phyloP scores from a whole-genome alignment of 371 early-diverging fungal genomes.

The Mortierella sp. region DNA sequence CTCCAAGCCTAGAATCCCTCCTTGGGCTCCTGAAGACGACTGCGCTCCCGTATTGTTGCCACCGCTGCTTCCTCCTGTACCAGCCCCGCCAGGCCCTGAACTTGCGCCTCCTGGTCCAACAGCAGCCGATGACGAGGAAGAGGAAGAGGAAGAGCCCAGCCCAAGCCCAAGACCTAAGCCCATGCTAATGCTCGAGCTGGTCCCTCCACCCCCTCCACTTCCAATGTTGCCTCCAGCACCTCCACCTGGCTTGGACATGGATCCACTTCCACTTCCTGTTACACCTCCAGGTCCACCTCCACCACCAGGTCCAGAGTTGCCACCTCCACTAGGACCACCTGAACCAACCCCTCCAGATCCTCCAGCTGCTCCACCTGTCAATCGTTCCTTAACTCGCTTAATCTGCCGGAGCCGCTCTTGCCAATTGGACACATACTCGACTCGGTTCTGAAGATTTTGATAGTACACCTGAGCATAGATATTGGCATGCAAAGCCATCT shows the following conservation, averaged over 20 bases:
- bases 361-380: conserved; percentile 11
- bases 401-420: conserved; percentile 88
- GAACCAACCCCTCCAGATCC: not conserved
- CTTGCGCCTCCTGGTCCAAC: conserved; percentile 2
- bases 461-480: conserved; percentile 89
- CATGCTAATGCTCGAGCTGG: conserved; percentile 28
- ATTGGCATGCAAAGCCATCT: conserved; percentile 89
- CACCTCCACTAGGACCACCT: conserved; percentile 9
- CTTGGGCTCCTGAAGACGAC: conserved; percentile 19
- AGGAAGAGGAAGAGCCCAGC: conserved; percentile 17
- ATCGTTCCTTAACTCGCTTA: conserved; percentile 74
- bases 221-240: not conserved
- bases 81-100: not conserved
- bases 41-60: not conserved
- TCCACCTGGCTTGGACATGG: conserved; percentile 7
- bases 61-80: conserved; percentile 4
- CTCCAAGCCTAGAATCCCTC: conserved; percentile 56
- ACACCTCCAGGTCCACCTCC: not conserved
- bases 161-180: conserved; percentile 43
- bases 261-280: not conserved
- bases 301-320: not conserved
- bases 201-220: conserved; percentile 20
- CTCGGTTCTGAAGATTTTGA: conserved; percentile 59
- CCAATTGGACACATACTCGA: conserved; percentile 87
- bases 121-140: conserved; percentile 3